Base-by-base conservation (phyloP, 2,329 filamentous ascomycete species). In the Ophiostoma sp. region DNA sequence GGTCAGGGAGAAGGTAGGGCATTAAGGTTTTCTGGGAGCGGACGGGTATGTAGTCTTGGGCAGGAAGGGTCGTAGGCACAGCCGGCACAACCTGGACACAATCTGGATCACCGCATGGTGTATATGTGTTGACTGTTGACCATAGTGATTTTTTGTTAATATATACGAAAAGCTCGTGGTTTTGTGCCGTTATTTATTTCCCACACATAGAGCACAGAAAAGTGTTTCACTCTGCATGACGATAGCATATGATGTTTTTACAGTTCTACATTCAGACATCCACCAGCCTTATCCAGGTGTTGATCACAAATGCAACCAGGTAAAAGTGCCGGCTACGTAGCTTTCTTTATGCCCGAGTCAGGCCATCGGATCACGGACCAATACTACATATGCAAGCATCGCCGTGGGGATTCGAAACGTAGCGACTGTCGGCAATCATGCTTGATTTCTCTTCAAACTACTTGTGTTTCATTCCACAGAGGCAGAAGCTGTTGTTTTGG, bases 21-120 rank as follows among this genome's bases (percentile, higher is more conserved):
- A 69, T 68, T 72, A 72, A 72, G 71, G 69, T 72, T 72, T 71
- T 54, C 71, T 69, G 71, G 71, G 71, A 71, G 65, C 54, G 39
- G 64, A 35, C 23, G 57, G 44, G 62, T 39, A 62, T 23, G 4
- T 33, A 62, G 27, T 31, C 27, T 3, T 62, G 57, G 57, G n/a
- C 33, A 33, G 62, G 35, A 67, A 41, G 68, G 33, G 62, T n/a
- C 48, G 69, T n/a, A 31, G 39, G 15, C 39, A 41, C 39, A 39
- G 36, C 36, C 36, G 36, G 11, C 36, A 39, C 36, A 11, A 1
- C 36, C 36, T 39, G 11, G 36, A 11, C 36, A 39, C 36, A 15
- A 11, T 13, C 39, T 41, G 13, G 39, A 3, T 15, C 1, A 41
- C 39, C 39, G 39, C 39, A 41, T 41, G 15, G 39, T 41, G 8